These are phyloP conservation scores for Rhizophagus sp. DNA, from an alignment of 192 early-diverging fungal species.

Conservation along the genomic window DNA sequence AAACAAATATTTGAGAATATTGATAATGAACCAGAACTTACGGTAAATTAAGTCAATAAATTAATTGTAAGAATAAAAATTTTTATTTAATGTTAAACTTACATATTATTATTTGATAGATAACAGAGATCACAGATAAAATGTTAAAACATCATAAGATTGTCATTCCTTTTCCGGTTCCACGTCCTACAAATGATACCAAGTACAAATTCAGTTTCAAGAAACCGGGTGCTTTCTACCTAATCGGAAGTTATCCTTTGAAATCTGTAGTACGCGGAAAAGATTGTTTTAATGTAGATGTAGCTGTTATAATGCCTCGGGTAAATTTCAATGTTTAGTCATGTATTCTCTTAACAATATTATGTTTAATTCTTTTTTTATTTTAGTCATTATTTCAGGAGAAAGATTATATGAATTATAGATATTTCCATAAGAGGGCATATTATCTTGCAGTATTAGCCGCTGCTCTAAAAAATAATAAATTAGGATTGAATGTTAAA, in stretches of 20 bases:
- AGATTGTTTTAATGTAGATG: conserved; percentile 77
- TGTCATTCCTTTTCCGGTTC: conserved; percentile 75
- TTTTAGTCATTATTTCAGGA: conserved; percentile 75
- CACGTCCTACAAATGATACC: conserved; percentile 68
- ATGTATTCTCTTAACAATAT: background rate
- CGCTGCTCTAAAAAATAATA: conserved; percentile 47
- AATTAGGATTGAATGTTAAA: conserved; percentile 51
- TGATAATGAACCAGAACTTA: conserved; percentile 49
- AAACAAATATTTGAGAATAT: conserved; percentile 70
- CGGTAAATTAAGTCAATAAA: conserved; percentile 39
- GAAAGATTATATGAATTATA: conserved; percentile 90
- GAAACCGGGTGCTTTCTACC: conserved; percentile 70
- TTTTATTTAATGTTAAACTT: background rate
- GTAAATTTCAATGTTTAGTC: conserved; percentile 33
- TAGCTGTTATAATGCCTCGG: conserved; percentile 89
- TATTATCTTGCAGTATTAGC: conserved; percentile 86
- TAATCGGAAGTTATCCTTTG: conserved; percentile 89
- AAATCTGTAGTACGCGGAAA: conserved; percentile 65
- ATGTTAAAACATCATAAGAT: conserved; percentile 61
- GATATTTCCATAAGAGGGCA: conserved; percentile 95
- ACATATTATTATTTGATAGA: conserved; percentile 32
- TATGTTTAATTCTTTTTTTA: background rate
- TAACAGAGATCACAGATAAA: conserved; percentile 39
- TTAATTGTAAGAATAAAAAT: background rate
- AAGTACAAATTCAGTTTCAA: conserved; percentile 79